Percentiles rank a stretch among this genome's conserved stretches.
Evolutionary conservation across 176 grass and related monocot genomes (phyloP).

Genomic region (Aegilops tauschii): DNA sequence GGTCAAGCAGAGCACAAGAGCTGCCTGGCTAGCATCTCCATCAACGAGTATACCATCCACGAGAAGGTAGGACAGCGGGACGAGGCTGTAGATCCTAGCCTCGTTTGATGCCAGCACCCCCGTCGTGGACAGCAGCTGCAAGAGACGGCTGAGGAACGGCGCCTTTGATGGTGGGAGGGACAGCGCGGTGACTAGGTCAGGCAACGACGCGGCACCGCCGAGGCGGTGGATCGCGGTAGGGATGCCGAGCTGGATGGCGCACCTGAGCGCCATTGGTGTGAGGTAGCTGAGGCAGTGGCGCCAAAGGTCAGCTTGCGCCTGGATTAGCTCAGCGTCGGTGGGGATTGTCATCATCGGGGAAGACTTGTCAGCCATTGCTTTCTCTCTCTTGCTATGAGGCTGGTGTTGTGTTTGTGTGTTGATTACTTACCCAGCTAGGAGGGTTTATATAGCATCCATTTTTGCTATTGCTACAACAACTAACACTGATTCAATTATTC

Average conservation of each 20-base stretch:
- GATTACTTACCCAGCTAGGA: too few species aligned
- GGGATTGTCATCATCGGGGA: not conserved
- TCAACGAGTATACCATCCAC: not conserved
- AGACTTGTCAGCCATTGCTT: not conserved
- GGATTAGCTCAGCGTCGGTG: not conserved
- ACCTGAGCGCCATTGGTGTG: not conserved
- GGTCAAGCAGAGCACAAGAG: not conserved
- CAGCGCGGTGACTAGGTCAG: too few species aligned
- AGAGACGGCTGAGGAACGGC: constrained; percentile 9
- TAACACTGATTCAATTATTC: too few species aligned
- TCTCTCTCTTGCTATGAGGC: not conserved
- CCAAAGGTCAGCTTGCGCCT: constrained; percentile 16
- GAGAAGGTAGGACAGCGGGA: not conserved
- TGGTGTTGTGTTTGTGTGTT: too few species aligned
- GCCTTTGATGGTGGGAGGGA: not conserved
- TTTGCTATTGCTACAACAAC: too few species aligned
- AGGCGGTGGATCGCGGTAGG: too few species aligned
- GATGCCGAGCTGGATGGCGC: too few species aligned
- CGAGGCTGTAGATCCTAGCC: constrained; percentile 17
- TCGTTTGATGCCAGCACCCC: not conserved
- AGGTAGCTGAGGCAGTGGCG: constrained; percentile 1
- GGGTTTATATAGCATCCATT: too few species aligned
- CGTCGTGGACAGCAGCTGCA: constrained; percentile 15
- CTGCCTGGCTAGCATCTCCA: not conserved
- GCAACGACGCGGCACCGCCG: too few species aligned